phyloP scores from a whole-genome alignment of 2,329 filamentous ascomycete species.

The Monosporascus sp. region DNA sequence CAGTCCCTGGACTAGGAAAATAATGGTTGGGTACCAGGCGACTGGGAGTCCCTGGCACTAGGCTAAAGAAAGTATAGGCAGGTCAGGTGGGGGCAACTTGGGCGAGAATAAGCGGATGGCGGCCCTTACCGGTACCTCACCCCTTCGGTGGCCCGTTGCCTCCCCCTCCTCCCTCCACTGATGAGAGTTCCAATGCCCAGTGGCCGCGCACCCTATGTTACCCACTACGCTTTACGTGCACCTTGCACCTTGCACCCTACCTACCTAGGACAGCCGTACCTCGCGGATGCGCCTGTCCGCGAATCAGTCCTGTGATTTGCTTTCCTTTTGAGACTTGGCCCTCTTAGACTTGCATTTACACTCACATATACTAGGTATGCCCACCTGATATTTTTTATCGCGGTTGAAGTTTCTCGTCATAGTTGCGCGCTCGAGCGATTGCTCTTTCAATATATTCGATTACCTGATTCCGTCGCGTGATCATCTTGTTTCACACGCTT shows the following conservation, averaged over 20 bases:
- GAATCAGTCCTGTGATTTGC: neutral
- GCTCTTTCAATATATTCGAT: too few species aligned
- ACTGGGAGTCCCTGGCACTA: neutral
- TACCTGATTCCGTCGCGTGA: too few species aligned
- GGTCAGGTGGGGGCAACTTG: neutral
- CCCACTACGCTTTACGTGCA: neutral
- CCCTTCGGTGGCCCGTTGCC: neutral
- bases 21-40: too few species aligned
- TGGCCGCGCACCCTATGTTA: neutral
- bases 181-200: neutral
- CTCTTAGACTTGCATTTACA: neutral
- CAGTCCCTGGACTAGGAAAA: too few species aligned
- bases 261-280: neutral
- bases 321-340: neutral
- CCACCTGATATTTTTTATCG: neutral
- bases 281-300: neutral
- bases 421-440: too few species aligned
- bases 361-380: neutral
- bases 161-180: neutral
- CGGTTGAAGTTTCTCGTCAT: too few species aligned
- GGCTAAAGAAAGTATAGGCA: neutral
- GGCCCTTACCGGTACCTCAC: neutral
- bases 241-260: neutral
- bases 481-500: too few species aligned
- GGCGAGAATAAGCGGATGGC: neutral